Conservation (phyloP, 1,284 basidiomycete genomes). For the Trametes versicolor region DNA sequence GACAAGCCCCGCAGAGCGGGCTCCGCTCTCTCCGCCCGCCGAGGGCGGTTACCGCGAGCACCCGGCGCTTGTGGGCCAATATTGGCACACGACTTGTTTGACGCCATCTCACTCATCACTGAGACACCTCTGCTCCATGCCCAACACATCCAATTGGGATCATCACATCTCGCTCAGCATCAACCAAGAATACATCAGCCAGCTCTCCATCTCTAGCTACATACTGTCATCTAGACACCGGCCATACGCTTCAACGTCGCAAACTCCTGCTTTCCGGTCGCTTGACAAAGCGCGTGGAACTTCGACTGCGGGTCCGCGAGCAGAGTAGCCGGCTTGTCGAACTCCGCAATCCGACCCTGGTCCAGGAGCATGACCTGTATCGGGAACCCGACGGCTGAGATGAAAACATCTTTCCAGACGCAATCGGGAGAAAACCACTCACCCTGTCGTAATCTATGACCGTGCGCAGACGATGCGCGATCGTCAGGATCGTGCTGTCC, state of each 20-base stretch:
- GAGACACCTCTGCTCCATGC: background rate
- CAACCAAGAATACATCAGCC: background rate
- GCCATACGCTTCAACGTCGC: constrained; percentile 75
- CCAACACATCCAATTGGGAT: background rate
- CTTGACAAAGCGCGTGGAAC: constrained; percentile 85
- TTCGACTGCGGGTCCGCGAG: constrained; percentile 72
- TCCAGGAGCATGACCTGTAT: constrained; percentile 87
- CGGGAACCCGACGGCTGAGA: constrained; percentile 14
- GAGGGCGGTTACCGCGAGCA: background rate
- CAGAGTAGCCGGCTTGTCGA: constrained; percentile 78
- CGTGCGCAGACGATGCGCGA: constrained; percentile 74
- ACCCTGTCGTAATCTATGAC: constrained; percentile 70
- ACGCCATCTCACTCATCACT: background rate
- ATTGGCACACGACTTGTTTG: background rate
- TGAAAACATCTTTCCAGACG: constrained; percentile 12
- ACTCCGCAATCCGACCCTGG: constrained; percentile 86
- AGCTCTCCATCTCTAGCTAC: constrained; percentile 3
- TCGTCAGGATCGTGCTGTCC: constrained; percentile 62
- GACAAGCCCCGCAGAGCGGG: background rate
- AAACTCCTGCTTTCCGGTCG: constrained; percentile 86
- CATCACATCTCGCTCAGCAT: background rate
- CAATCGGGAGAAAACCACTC: constrained; percentile 13
- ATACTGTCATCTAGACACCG: constrained; percentile 48
- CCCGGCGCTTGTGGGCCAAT: background rate
- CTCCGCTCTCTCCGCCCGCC: background rate